phyloP scores from a whole-genome alignment of 140 eudicot species.

The Cichorium intybus region DNA sequence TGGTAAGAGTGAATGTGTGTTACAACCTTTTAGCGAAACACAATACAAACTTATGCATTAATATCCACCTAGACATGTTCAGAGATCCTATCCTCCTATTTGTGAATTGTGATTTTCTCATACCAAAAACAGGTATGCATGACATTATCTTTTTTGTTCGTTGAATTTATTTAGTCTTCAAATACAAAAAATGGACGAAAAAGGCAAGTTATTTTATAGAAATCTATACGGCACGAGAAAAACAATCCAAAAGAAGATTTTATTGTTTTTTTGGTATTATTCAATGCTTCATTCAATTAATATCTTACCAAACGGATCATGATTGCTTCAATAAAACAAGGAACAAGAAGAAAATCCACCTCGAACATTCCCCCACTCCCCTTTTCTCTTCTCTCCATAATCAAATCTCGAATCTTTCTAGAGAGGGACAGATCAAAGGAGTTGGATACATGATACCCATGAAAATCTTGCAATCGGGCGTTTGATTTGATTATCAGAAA shows the following conservation, averaged over 20 bases:
- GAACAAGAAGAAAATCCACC: conserved; percentile 83
- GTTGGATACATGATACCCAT: not conserved
- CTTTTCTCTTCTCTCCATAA: conserved; percentile 15
- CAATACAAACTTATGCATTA: no score
- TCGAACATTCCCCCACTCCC: conserved; percentile 54
- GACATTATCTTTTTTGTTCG: not conserved
- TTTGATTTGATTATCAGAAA: not conserved
- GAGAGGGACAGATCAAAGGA: conserved; percentile 28
- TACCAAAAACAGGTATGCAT: not conserved
- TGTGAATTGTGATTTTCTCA: not conserved
- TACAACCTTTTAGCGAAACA: no score
- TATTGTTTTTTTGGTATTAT: not conserved
- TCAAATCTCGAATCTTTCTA: conserved; percentile 25
- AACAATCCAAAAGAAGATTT: conserved; percentile 13
- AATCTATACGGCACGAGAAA: not conserved
- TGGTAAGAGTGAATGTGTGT: no score
- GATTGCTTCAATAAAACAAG: conserved; percentile 31
- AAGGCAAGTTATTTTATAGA: not conserved
- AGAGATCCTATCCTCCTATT: no score
- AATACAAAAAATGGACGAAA: not conserved
- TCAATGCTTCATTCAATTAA: conserved; percentile 9
- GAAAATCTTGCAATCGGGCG: conserved; percentile 1
- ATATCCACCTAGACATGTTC: no score
- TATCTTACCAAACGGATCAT: conserved; percentile 21
- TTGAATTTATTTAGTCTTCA: not conserved